Base-by-base conservation (phyloP, 768 basidiomycete species). In the Mycena haematopus region DNA sequence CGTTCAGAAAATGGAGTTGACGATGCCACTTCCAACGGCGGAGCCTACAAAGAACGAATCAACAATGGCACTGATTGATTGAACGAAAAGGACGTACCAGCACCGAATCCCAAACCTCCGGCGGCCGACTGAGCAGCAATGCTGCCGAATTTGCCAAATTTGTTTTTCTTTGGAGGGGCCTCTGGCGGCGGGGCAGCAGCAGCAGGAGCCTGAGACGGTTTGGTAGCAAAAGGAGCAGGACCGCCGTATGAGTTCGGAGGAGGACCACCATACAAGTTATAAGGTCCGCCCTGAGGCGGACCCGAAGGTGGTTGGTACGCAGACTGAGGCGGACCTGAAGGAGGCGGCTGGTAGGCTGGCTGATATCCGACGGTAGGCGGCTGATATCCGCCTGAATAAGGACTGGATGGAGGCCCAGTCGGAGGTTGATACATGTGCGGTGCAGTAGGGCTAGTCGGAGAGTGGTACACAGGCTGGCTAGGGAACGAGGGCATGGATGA, bases 31-130 rank as follows among this genome's bases (percentile, higher is more conserved):
- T 27, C 79, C 79, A 47, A 83, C 66, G 22, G 80, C 80, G 63
- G 79, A 78, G 38, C 83, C 83, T 83, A 59, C n/a, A 11, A 10
- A 60, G 29, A 31, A 33, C 27, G 8, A 64, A 14, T 21, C 6
- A 47, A 68, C 63, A 47, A 55, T n/a, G n/a, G 19, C 9, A 9
- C 6, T 10, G 11, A 22, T 14, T 40, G 11, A 7, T 1, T 17
- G 19, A 42, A 29, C 2, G 19, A 13, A 4, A 71, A 78, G 67
- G 22, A 76, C 79, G 79, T 55, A 86, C 89, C 89, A 65, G 88
- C 90, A 62, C 90, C 89, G 68, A 91, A 91, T 2, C 90, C 90
- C 53, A 85, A 81, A 68, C 90, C 90, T 36, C 90, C 90, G 10
- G 74, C 84, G 19, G 85, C 83, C 50, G 84, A 81, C 53, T 83